Evolutionary conservation across 1,139 yeast species (phyloP).

Genomic region (Taphrina pruni): DNA sequence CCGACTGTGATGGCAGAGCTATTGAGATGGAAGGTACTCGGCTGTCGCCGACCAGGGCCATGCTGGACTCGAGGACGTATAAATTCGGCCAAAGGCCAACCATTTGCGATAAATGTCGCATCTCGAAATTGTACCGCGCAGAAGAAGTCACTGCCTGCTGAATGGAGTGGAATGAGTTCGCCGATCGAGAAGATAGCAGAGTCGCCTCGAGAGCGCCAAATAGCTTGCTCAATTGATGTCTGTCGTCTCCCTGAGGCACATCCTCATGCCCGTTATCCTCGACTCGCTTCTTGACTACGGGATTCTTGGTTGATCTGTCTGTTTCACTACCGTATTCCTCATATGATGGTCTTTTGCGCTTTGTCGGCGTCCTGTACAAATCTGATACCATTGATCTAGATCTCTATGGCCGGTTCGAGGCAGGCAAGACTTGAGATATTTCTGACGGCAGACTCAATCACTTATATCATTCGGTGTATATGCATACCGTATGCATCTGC

Average conservation of each 20-base stretch:
- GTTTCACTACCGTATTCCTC: background rate
- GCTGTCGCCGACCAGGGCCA: constrained; percentile 26
- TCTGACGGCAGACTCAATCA: background rate
- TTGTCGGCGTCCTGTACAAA: background rate
- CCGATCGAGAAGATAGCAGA: constrained; percentile 27
- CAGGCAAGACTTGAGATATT: background rate
- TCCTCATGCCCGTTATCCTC: background rate
- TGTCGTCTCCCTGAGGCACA: background rate
- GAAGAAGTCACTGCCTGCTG: constrained; percentile 30
- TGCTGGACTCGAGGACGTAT: constrained; percentile 15
- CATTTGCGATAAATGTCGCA: constrained; percentile 18
- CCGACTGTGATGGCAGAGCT: background rate
- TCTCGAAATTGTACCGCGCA: constrained; percentile 20
- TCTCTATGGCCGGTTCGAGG: background rate
- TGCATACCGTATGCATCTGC: background rate
- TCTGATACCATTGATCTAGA: background rate
- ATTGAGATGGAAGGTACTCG: constrained; percentile 31
- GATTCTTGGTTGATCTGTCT: background rate
- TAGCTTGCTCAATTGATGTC: constrained; percentile 9
- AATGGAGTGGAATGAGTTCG: constrained; percentile 21
- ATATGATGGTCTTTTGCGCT: constrained; percentile 9
- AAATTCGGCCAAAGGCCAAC: constrained; percentile 25
- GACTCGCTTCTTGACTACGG: background rate
- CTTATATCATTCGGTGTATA: no score
- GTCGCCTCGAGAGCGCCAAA: constrained; percentile 35